Evolutionary conservation across 2,329 filamentous ascomycete species (phyloP).

Genomic region (Colletotrichum tabaci): DNA sequence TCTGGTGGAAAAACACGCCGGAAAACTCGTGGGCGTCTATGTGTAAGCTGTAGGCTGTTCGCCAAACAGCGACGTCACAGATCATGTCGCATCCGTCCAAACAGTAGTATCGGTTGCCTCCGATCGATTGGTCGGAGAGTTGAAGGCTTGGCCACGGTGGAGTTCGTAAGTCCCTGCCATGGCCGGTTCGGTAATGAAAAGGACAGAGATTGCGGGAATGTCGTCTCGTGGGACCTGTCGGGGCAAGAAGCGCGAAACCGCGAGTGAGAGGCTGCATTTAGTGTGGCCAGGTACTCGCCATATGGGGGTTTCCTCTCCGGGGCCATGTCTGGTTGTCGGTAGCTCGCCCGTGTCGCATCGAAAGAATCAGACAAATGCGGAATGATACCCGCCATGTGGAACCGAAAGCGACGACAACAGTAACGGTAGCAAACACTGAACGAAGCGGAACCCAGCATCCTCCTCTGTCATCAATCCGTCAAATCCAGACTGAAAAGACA

Average conservation of each 20-base stretch:
- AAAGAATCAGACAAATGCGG: slow-evolving; percentile 39
- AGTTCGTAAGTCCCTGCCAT: slow-evolving; percentile 13
- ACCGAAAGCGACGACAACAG: slow-evolving; percentile 1
- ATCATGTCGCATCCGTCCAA: slow-evolving; percentile 15
- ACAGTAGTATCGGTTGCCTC: slow-evolving; percentile 21
- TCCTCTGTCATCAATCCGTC: slow-evolving; percentile 13
- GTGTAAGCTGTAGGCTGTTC: not conserved
- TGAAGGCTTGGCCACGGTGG: slow-evolving; percentile 31
- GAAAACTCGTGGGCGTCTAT: not conserved
- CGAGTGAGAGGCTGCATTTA: slow-evolving; percentile 1
- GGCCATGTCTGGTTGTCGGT: slow-evolving; percentile 20
- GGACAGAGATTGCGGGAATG: slow-evolving; percentile 25
- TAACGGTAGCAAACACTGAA: slow-evolving; percentile 8
- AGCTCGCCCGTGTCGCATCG: slow-evolving; percentile 30
- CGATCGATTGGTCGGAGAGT: slow-evolving; percentile 29
- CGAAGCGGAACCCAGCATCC: not conserved
- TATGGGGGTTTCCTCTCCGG: slow-evolving; percentile 34
- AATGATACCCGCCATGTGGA: slow-evolving; percentile 38
- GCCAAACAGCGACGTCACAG: slow-evolving; percentile 9
- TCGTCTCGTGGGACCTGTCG: slow-evolving; percentile 21
- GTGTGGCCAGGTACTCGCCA: slow-evolving; percentile 12
- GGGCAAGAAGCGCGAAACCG: not conserved
- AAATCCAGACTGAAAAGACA: slow-evolving; percentile 10
- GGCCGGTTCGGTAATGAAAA: slow-evolving; percentile 39
- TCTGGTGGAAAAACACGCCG: not conserved